A percentile compares a stretch with the other conserved stretches of the same genome.
phyloP scores from a whole-genome alignment of 139 green algal species.

The Raphidocelis subcapitata region DNA sequence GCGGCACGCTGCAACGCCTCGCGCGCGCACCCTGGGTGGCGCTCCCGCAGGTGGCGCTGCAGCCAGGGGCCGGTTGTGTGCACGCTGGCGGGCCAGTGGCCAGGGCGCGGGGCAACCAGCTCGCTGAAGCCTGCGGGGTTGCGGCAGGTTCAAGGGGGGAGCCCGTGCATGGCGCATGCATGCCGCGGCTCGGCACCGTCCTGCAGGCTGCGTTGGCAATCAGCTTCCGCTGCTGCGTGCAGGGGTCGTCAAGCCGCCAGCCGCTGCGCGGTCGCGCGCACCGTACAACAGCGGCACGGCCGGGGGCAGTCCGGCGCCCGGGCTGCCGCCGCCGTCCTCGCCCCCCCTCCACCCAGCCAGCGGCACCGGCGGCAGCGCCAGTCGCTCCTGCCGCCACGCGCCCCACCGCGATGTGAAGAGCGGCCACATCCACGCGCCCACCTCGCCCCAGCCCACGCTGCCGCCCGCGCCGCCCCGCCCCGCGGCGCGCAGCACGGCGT shows the following conservation, averaged over 20 bases:
- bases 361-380: constrained; percentile 47
- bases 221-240: constrained; percentile 7
- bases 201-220: background rate
- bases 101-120: constrained; percentile 35
- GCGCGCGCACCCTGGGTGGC: constrained; percentile 6
- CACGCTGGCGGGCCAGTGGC: constrained; percentile 45
- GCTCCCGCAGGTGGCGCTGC: constrained; percentile 13
- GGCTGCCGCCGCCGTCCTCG: constrained; percentile 3
- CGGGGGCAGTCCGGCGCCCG: constrained; percentile 4
- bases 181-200: background rate
- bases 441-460: constrained; percentile 12
- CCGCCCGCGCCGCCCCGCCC: background rate
- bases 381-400: constrained; percentile 39
- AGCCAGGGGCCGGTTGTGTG: constrained; percentile 54
- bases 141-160: background rate
- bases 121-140: constrained; percentile 44
- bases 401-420: constrained; percentile 68
- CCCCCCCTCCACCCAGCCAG: constrained; percentile 17
- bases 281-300: constrained; percentile 42
- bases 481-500: constrained; percentile 18
- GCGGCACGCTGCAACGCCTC: too few relatives aligned
- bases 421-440: constrained; percentile 73
- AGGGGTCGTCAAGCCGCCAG: background rate
- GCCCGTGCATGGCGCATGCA: background rate
- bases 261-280: too few relatives aligned